Conservation (phyloP, 108 stramenopile genomes). For the Cyclotella choctawhatcheeana region DNA sequence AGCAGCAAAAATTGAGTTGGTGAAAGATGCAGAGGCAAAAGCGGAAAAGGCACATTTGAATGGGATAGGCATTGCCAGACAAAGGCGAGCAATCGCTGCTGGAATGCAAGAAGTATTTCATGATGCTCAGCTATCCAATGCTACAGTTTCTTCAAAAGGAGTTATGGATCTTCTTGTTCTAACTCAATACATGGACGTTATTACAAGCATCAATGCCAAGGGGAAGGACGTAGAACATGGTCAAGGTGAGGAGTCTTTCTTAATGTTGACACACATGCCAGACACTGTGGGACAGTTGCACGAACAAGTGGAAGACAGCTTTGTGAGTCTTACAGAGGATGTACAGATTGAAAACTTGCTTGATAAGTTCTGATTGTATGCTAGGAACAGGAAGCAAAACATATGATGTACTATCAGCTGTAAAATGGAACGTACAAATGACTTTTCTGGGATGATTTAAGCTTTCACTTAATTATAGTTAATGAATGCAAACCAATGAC, state of each 20-base stretch:
- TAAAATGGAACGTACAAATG: no score
- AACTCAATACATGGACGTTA: constrained; percentile 69
- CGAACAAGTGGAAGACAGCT: constrained; percentile 14
- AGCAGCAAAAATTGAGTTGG: constrained; percentile 54
- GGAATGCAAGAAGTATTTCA: constrained; percentile 55
- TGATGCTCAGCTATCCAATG: background rate
- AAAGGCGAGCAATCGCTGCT: constrained; percentile 52
- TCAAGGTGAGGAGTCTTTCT: constrained; percentile 8
- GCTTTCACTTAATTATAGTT: no score
- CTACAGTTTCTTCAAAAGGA: constrained; percentile 46
- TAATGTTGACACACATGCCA: constrained; percentile 42
- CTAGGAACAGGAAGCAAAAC: background rate
- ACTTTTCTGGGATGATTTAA: no score
- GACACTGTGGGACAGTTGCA: constrained; percentile 29
- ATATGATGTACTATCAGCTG: no score
- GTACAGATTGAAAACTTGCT: constrained; percentile 45
- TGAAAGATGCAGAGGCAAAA: constrained; percentile 71
- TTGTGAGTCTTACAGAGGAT: constrained; percentile 11
- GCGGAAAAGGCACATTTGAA: constrained; percentile 62
- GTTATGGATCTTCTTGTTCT: constrained; percentile 69
- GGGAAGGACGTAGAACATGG: background rate
- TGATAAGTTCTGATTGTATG: constrained; percentile 5
- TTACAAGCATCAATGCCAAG: constrained; percentile 35
- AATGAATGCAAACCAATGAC: no score
- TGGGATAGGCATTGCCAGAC: constrained; percentile 65